These are phyloP conservation scores for Pestalotiopsis sp. DNA, from an alignment of 2,329 filamentous ascomycete genomes.

Conservation along the genomic window DNA sequence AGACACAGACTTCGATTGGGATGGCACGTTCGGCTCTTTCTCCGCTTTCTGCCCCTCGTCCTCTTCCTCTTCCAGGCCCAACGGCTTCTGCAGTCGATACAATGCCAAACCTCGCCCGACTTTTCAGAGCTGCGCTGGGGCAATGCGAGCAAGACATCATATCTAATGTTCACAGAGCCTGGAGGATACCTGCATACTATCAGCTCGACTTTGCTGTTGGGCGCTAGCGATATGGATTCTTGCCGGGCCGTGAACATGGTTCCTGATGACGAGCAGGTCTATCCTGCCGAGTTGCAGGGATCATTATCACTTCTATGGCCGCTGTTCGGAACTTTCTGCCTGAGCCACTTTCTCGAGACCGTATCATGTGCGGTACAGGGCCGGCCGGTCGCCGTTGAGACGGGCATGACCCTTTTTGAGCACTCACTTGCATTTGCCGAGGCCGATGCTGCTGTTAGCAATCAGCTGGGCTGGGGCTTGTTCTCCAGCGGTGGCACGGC, in stretches of 20 bases:
- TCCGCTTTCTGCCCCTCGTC: slow-evolving; percentile 71
- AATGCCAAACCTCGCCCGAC: slow-evolving; percentile 82
- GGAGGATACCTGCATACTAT: slow-evolving; percentile 71
- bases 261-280: slow-evolving; percentile 51
- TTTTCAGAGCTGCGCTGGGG: slow-evolving; percentile 72
- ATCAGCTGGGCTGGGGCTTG: slow-evolving; percentile 71
- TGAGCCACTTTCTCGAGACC: slow-evolving; percentile 87
- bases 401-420: slow-evolving; percentile 94
- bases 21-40: slow-evolving; percentile 68
- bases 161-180: slow-evolving; percentile 69
- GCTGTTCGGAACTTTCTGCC: slow-evolving; percentile 66
- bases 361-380: slow-evolving; percentile 87
- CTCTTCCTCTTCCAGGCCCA: slow-evolving; percentile 69
- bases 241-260: slow-evolving; percentile 77
- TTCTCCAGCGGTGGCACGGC: slow-evolving; percentile 50
- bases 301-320: slow-evolving; percentile 79
- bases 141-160: slow-evolving; percentile 61
- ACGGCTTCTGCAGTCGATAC: slow-evolving; percentile 77
- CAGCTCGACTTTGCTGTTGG: slow-evolving; percentile 71
- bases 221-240: slow-evolving; percentile 71
- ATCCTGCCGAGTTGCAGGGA: slow-evolving; percentile 60
- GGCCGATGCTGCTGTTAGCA: slow-evolving; percentile 83
- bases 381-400: slow-evolving; percentile 76
- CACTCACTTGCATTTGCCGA: slow-evolving; percentile 95
- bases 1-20: slow-evolving; percentile 74